A percentile compares a stretch with the other conserved stretches of the same genome.
phyloP scores from a whole-genome alignment of 441 rosid genomes.

The Manihot esculenta region DNA sequence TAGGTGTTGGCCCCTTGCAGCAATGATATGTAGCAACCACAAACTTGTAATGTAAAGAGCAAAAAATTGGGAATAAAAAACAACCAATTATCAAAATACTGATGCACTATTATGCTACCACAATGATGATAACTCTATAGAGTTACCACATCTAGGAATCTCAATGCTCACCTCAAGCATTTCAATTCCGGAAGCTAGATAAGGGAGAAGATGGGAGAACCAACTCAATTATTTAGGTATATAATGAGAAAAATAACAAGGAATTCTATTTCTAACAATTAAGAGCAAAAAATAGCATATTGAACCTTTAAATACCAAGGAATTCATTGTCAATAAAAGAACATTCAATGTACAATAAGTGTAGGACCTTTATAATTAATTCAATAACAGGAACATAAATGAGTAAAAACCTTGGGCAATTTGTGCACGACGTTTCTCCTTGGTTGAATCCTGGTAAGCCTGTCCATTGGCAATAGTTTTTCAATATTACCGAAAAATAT shows the following conservation, averaged over 20 bases:
- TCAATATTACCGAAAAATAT: not conserved
- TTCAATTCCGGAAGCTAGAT: not conserved
- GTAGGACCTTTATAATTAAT: slow-evolving; percentile 3
- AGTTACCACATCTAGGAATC: not conserved
- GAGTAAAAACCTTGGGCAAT: slow-evolving; percentile 87
- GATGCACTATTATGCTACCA: not conserved
- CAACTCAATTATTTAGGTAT: not conserved
- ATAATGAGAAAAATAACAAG: not conserved
- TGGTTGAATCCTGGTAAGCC: slow-evolving; percentile 96
- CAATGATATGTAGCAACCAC: not conserved
- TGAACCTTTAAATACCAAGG: not conserved
- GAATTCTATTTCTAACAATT: slow-evolving; percentile 5
- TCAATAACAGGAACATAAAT: slow-evolving; percentile 5
- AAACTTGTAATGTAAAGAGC: not conserved
- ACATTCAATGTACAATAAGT: not conserved
- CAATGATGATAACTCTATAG: not conserved
- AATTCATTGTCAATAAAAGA: not conserved
- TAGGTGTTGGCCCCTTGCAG: not conserved
- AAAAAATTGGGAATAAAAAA: not conserved
- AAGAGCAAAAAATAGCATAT: not conserved
- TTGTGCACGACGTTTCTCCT: slow-evolving; percentile 91
- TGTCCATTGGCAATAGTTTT: slow-evolving; percentile 25
- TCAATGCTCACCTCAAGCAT: slow-evolving; percentile 2
- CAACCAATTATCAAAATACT: not conserved
- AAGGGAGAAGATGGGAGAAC: not conserved